These are phyloP conservation scores for Paraurostyla sp. DNA, from an alignment of 73 alveolate species.

Conservation along the genomic window DNA sequence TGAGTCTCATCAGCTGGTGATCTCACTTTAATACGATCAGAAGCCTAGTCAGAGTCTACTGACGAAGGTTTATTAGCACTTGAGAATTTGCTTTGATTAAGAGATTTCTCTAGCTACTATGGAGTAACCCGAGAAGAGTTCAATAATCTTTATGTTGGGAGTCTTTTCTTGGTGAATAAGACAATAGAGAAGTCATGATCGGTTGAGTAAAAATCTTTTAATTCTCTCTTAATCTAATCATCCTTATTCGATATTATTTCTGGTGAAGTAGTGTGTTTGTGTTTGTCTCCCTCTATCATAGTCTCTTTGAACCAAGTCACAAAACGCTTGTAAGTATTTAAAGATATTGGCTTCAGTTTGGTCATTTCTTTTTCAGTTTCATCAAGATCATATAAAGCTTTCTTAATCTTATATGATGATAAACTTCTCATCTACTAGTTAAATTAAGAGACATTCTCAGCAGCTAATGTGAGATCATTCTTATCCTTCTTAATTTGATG, in stretches of 20 bases:
- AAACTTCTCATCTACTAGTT: background rate
- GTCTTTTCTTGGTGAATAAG: background rate
- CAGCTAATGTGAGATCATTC: slow-evolving; percentile 5
- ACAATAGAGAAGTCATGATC: slow-evolving; percentile 31
- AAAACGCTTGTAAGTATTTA: slow-evolving; percentile 24
- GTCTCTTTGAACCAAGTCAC: slow-evolving; percentile 18
- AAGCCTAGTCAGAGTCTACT: no score
- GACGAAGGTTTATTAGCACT: no score
- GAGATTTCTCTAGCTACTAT: background rate
- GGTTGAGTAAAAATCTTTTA: background rate
- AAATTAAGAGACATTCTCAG: background rate
- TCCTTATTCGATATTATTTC: background rate
- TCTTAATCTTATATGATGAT: background rate
- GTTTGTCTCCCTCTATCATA: background rate
- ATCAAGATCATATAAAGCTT: background rate
- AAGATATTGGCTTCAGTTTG: background rate
- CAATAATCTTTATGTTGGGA: background rate
- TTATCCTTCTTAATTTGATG: slow-evolving; percentile 12
- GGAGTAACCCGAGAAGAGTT: background rate
- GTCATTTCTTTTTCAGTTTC: background rate
- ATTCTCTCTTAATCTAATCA: background rate
- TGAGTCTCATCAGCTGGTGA: no score
- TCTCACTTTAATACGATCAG: no score
- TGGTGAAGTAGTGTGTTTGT: background rate
- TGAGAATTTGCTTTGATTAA: no score